Percentiles rank a stretch among this genome's conserved stretches.
These are phyloP conservation scores for Jasminum sambac DNA, from an alignment of 257 asterid genomes.

Conservation along the genomic window DNA sequence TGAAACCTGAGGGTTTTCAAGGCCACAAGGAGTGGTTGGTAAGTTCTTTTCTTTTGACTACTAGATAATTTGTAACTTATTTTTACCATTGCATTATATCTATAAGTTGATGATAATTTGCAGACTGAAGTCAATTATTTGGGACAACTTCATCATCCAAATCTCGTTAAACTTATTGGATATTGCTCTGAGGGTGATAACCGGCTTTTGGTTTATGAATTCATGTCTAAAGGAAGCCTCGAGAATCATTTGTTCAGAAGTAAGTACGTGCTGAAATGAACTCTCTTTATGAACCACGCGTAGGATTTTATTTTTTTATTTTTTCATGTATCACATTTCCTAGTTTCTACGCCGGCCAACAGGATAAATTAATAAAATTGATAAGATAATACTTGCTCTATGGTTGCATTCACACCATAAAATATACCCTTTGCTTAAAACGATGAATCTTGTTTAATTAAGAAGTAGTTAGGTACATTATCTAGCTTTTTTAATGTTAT, in stretches of 20 bases:
- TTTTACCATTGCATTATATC: background rate
- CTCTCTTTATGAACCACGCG: background rate
- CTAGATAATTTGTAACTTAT: background rate
- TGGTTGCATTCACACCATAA: no score
- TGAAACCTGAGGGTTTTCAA: conserved; percentile 62
- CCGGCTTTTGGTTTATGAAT: conserved; percentile 65
- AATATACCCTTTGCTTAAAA: no score
- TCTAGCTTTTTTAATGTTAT: no score
- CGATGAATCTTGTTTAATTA: no score
- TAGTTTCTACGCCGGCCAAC: background rate
- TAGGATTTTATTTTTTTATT: background rate
- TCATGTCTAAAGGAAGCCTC: conserved; percentile 79
- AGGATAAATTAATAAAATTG: background rate
- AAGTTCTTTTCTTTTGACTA: conserved; percentile 8
- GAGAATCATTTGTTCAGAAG: conserved; percentile 76
- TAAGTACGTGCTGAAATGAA: conserved; percentile 44
- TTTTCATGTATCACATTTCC: no score
- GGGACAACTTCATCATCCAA: conserved; percentile 68
- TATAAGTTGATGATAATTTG: conserved; percentile 5
- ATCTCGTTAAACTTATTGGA: conserved; percentile 73
- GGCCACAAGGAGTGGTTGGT: conserved; percentile 83
- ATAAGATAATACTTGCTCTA: background rate
- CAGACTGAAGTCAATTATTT: conserved; percentile 74
- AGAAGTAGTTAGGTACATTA: no score
- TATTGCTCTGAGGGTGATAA: conserved; percentile 66